Evolutionary conservation across 2,329 filamentous ascomycete genomes (phyloP).

Genomic region (Paradendryphiella salina): DNA sequence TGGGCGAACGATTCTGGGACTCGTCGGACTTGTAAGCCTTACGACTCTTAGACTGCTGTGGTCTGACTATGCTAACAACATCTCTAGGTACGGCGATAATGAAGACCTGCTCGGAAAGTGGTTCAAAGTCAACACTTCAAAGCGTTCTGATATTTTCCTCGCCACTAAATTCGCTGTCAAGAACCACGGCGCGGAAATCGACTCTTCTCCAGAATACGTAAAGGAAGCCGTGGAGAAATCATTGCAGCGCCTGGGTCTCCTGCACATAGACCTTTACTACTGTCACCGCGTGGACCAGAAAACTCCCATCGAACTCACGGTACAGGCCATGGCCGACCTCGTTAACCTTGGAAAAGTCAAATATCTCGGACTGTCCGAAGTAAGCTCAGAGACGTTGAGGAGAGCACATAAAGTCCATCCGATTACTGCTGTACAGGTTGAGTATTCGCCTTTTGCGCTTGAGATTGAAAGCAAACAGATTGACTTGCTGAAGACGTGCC

Average conservation of each 20-base stretch:
- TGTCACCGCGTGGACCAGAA: constrained; percentile 50
- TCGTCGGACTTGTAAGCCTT: constrained; percentile 32
- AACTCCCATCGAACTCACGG: constrained; percentile 55
- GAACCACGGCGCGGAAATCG: constrained; percentile 47
- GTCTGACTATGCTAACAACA: background rate
- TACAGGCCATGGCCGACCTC: constrained; percentile 58
- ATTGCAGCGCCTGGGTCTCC: constrained; percentile 47
- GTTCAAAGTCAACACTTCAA: constrained; percentile 46
- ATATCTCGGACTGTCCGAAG: constrained; percentile 53
- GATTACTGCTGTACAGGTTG: constrained; percentile 55
- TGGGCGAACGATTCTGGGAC: constrained; percentile 50
- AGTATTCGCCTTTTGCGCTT: constrained; percentile 55
- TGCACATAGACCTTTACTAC: constrained; percentile 54
- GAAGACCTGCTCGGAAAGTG: constrained; percentile 43
- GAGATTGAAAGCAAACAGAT: constrained; percentile 51
- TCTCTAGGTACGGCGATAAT: constrained; percentile 34
- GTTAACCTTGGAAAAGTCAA: constrained; percentile 59
- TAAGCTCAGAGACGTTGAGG: constrained; percentile 52
- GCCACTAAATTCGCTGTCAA: constrained; percentile 46
- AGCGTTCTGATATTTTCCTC: constrained; percentile 54
- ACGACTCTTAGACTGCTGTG: constrained; percentile 4
- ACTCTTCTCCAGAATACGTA: constrained; percentile 49
- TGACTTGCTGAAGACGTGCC: constrained; percentile 46
- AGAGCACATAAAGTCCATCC: constrained; percentile 54
- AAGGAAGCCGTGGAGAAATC: constrained; percentile 47